A percentile compares a stretch with the other conserved stretches of the same genome.
These are phyloP conservation scores for Pleurotus platypus DNA, from an alignment of 768 basidiomycete genomes.

Conservation along the genomic window DNA sequence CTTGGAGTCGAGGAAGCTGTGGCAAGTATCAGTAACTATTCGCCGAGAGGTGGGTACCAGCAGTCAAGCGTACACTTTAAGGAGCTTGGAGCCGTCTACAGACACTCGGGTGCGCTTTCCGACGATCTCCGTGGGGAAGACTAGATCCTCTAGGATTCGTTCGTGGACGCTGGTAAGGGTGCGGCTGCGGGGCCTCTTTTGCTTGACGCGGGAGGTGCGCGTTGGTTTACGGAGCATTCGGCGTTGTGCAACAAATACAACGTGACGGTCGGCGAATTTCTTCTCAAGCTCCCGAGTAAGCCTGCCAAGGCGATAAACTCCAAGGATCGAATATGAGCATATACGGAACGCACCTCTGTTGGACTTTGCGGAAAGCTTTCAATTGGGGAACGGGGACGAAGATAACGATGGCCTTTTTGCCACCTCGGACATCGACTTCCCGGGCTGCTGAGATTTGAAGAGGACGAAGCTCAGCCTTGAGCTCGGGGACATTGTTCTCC, in stretches of 20 bases:
- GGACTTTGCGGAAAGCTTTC: slow-evolving; percentile 98
- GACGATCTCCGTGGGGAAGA: slow-evolving; percentile 98
- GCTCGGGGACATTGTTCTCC: slow-evolving; percentile 96
- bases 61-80: slow-evolving; percentile 84
- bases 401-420: slow-evolving; percentile 98
- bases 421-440: slow-evolving; percentile 98
- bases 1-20: slow-evolving; percentile 94
- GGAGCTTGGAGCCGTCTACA: slow-evolving; percentile 90
- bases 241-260: slow-evolving; percentile 98
- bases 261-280: slow-evolving; percentile 99
- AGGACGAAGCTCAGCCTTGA: slow-evolving; percentile 93
- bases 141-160: slow-evolving; percentile 97
- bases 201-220: slow-evolving; percentile 86
- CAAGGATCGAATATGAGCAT: slow-evolving; percentile 8
- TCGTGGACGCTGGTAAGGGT: slow-evolving; percentile 98
- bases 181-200: slow-evolving; percentile 95
- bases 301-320: slow-evolving; percentile 37
- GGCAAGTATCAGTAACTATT: slow-evolving; percentile 13
- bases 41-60: slow-evolving; percentile 11
- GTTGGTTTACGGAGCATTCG: slow-evolving; percentile 98
- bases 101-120: slow-evolving; percentile 96
- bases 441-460: slow-evolving; percentile 98
- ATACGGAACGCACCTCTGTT: slow-evolving; percentile 69
- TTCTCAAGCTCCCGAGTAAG: slow-evolving; percentile 99
- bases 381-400: slow-evolving; percentile 97